Percentiles rank a stretch among this genome's conserved stretches.
phyloP scores from a whole-genome alignment of 225 moss, liverwort and hornwort species.

The Antitrichia curtipendula region DNA sequence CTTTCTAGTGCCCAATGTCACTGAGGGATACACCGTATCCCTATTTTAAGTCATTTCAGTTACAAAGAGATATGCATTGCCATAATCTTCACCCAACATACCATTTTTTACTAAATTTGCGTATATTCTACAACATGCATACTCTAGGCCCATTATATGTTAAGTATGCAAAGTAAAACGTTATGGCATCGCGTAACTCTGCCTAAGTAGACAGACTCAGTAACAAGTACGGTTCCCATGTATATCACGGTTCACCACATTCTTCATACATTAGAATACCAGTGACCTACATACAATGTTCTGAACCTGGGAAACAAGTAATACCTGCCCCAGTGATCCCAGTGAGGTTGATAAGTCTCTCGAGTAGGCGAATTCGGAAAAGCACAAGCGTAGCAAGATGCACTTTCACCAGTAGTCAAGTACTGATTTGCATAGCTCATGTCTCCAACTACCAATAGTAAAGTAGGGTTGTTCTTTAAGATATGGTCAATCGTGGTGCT shows the following conservation, averaged over 20 bases:
- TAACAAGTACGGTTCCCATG: background rate
- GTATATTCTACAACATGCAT: background rate
- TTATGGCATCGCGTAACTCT: background rate
- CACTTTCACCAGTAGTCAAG: conserved; percentile 54
- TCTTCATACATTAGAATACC: background rate
- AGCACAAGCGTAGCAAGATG: conserved; percentile 52
- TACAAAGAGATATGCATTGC: background rate
- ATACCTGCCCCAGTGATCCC: conserved; percentile 82
- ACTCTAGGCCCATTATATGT: background rate
- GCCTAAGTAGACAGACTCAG: background rate
- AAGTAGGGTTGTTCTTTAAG: conserved; percentile 38
- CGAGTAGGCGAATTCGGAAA: conserved; percentile 59
- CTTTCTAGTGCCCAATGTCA: background rate
- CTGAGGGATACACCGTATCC: background rate
- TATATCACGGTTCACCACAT: background rate
- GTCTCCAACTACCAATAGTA: conserved; percentile 60
- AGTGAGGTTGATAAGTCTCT: conserved; percentile 71
- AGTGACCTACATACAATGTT: background rate
- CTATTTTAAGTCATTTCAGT: background rate
- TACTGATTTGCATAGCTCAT: conserved; percentile 73
- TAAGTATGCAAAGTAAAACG: too few relatives aligned
- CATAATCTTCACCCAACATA: background rate
- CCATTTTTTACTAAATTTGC: background rate
- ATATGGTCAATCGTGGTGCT: conserved; percentile 56
- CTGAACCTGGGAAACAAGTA: background rate